A percentile compares a stretch with the other conserved stretches of the same genome.
phyloP scores from a whole-genome alignment of 805 yeast species.

The Kazachstania kunashirensis region DNA sequence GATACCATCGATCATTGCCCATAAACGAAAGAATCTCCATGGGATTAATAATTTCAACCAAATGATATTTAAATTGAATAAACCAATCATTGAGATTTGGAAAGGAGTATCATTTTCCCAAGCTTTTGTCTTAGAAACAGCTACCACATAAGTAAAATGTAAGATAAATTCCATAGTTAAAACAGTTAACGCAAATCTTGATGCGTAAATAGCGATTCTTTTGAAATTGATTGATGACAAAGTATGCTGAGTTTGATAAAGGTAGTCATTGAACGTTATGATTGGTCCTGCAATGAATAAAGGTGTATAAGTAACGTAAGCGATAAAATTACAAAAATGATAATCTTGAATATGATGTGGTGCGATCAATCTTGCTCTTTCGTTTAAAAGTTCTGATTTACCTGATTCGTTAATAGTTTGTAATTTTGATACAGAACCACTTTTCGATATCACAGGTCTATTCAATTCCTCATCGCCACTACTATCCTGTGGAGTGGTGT shows the following conservation, averaged over 20 bases:
- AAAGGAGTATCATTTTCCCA: conserved; percentile 87
- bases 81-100: conserved; percentile 89
- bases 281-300: conserved; percentile 93
- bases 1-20: conserved; percentile 87
- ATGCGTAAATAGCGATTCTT: conserved; percentile 50
- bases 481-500: background rate
- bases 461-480: background rate
- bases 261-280: conserved; percentile 81
- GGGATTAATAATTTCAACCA: conserved; percentile 92
- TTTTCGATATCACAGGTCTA: conserved; percentile 3
- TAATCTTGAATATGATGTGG: conserved; percentile 56
- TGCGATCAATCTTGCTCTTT: conserved; percentile 54
- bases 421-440: conserved; percentile 7
- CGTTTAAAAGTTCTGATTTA: conserved; percentile 33
- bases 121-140: conserved; percentile 79
- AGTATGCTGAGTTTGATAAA: conserved; percentile 56
- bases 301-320: conserved; percentile 79
- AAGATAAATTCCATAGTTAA: conserved; percentile 81
- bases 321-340: conserved; percentile 52
- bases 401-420: conserved; percentile 14
- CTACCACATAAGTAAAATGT: conserved; percentile 87
- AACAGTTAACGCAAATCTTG: conserved; percentile 62
- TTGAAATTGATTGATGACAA: conserved; percentile 49
- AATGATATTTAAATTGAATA: conserved; percentile 79
- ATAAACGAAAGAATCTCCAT: conserved; percentile 89